Base-by-base conservation (phyloP, 345 rosid species). In the Boechera stricta region DNA sequence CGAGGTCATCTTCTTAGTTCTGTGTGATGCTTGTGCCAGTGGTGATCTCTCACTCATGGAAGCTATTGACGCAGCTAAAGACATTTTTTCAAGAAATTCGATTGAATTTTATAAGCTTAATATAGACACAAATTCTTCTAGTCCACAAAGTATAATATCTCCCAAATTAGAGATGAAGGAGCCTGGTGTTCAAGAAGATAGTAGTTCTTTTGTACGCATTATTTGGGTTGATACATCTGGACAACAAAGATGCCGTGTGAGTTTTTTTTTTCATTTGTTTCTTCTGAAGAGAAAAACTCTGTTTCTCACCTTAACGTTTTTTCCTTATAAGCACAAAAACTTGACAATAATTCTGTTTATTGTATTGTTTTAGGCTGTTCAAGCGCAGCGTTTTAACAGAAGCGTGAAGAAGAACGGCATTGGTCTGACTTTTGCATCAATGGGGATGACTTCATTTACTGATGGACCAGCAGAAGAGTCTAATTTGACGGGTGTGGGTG, bases 191-290 rank as follows among this genome's bases (percentile, higher is more conserved):
- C 56, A 61, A 32, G 83, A 78, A 58, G 79, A 65, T 65, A 73
- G 54, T 72, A 77, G 77, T 69, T 86, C 86, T 4, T 78, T 92
- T 76, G 86, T 91, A 75, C 98, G 99, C 42, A 24, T 92, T 54
- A 76, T 95, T 42, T 95, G 98, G 99, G 88, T 84, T 61, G 99
- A 95, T 86, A 60, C 94, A 49, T 92, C 98, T 69, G 99, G 99
- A 78, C 99, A 92, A 75, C 91, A 89, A 69, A 82, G 99, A 91
- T 92, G 92, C 63, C 99, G 97, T 9, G 99, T 92, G 76, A 84
- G 97, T 80, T 72, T 67, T 73, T 67, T 73, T 44, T 67, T 18
- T 68, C 6, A 0, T 0, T 39, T 6, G 0, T 2, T 24, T 49
- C 24, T 6, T 42, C 28, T 48, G 8, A 33, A 6, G n/a, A 55